Conservation (phyloP, 495 filamentous ascomycete genomes). For the Cryomyces antarcticus region DNA sequence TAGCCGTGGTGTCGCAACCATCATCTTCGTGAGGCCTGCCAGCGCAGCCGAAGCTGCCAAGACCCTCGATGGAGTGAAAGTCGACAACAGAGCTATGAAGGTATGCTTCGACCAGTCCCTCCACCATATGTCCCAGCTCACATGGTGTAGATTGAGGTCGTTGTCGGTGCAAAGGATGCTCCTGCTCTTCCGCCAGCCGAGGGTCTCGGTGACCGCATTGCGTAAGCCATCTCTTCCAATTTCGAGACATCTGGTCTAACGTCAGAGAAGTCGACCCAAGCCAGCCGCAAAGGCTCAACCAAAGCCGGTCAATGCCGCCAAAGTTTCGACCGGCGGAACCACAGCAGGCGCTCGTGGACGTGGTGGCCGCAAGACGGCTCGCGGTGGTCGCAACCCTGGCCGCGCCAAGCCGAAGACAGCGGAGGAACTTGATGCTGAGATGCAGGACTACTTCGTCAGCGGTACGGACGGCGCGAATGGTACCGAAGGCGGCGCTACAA, state of each 20-base stretch:
- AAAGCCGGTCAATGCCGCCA: conserved; percentile 61
- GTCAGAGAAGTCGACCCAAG: conserved; percentile 35
- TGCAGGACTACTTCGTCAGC: conserved; percentile 70
- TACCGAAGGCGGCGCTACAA: conserved; percentile 15
- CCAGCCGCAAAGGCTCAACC: conserved; percentile 35
- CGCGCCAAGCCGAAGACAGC: conserved; percentile 73
- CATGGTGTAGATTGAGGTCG: conserved; percentile 55
- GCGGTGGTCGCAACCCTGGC: conserved; percentile 27
- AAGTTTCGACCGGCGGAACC: conserved; percentile 27
- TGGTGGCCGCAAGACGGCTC: conserved; percentile 27
- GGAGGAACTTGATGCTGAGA: conserved; percentile 84
- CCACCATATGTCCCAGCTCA: neutral
- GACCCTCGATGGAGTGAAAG: conserved; percentile 65
- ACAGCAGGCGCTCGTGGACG: conserved; percentile 16
- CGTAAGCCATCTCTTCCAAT: conserved; percentile 26
- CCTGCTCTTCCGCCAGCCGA: conserved; percentile 44
- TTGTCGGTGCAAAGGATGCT: conserved; percentile 56
- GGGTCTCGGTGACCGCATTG: conserved; percentile 68
- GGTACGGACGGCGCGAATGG: conserved; percentile 17
- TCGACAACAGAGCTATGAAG: conserved; percentile 83
- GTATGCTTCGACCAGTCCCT: conserved; percentile 21
- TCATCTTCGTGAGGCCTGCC: conserved; percentile 55
- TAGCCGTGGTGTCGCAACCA: conserved; percentile 73
- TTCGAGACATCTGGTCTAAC: conserved; percentile 1
- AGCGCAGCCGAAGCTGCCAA: conserved; percentile 64